These are phyloP conservation scores for Chlorella sp. DNA, from an alignment of 139 green algal species.

Conservation along the genomic window DNA sequence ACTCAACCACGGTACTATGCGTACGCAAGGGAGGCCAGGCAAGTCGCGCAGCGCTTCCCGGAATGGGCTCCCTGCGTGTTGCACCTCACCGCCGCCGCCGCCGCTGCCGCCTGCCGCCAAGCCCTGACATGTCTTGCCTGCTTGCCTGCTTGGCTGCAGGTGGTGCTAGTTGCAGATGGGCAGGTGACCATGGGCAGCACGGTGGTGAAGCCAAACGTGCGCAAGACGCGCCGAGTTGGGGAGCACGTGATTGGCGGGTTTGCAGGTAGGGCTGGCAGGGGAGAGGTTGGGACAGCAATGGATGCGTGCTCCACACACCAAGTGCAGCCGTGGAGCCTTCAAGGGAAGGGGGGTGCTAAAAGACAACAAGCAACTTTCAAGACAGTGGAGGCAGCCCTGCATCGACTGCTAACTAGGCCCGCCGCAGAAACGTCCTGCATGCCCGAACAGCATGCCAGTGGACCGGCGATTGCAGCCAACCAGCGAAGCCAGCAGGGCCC, in stretches of 20 bases:
- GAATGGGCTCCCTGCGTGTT: background rate
- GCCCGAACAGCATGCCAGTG: too few relatives aligned
- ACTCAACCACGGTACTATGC: constrained; percentile 82
- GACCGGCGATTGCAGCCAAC: too few relatives aligned
- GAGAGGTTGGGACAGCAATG: constrained; percentile 56
- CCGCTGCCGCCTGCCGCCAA: background rate
- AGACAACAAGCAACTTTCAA: too few relatives aligned
- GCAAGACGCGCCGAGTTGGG: constrained; percentile 78
- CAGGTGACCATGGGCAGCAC: constrained; percentile 83
- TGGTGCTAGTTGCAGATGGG: constrained; percentile 90
- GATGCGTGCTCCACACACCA: background rate
- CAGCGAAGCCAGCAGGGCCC: too few relatives aligned
- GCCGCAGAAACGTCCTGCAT: too few relatives aligned
- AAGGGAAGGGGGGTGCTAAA: too few relatives aligned
- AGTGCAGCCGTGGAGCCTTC: too few relatives aligned
- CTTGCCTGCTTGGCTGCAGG: constrained; percentile 36
- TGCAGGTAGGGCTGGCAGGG: constrained; percentile 69
- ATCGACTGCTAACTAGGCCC: too few relatives aligned
- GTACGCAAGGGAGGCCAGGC: constrained; percentile 80
- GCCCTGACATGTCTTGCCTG: background rate
- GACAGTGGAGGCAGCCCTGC: too few relatives aligned
- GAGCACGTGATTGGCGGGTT: constrained; percentile 82
- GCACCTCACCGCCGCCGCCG: background rate
- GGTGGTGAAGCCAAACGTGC: constrained; percentile 91
- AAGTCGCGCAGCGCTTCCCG: background rate